These are phyloP conservation scores for Diaporthe destruens DNA, from an alignment of 2,329 filamentous ascomycete genomes.

Conservation along the genomic window DNA sequence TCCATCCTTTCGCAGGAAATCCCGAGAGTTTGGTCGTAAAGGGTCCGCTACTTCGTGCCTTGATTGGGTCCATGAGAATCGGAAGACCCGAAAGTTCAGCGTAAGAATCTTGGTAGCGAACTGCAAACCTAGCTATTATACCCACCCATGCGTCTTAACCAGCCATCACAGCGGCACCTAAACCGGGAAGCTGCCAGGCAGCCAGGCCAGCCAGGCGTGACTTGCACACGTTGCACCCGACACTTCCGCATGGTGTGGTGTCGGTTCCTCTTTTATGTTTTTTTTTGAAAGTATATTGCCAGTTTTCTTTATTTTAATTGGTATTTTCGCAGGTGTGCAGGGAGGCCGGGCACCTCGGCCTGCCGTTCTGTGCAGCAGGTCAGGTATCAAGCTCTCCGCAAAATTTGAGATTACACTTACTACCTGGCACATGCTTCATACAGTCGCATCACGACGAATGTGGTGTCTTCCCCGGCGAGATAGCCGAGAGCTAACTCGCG, in stretches of 20 bases:
- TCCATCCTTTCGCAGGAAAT: background rate
- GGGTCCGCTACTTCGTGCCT: too few relatives aligned
- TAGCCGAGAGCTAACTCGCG: background rate
- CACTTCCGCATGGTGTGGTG: background rate
- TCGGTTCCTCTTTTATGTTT: too few relatives aligned
- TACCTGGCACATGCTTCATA: conserved; percentile 10
- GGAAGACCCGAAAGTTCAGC: background rate
- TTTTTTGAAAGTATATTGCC: too few relatives aligned
- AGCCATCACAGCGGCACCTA: background rate
- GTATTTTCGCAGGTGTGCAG: conserved; percentile 13
- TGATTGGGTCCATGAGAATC: background rate
- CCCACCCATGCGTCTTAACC: background rate
- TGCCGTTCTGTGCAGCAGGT: conserved; percentile 8
- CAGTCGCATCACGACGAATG: background rate
- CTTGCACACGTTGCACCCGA: background rate
- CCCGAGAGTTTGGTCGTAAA: background rate
- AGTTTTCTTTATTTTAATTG: too few relatives aligned
- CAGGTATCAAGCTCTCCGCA: background rate
- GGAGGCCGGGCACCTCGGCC: background rate
- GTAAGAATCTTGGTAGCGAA: background rate
- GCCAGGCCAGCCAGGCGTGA: background rate
- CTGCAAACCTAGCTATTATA: background rate
- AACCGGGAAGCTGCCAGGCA: too few relatives aligned
- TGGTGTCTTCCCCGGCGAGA: background rate
- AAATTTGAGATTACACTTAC: background rate